A percentile compares a stretch with the other conserved stretches of the same genome.
phyloP scores from a whole-genome alignment of 495 filamentous ascomycete genomes.

The Lepraria neglecta region DNA sequence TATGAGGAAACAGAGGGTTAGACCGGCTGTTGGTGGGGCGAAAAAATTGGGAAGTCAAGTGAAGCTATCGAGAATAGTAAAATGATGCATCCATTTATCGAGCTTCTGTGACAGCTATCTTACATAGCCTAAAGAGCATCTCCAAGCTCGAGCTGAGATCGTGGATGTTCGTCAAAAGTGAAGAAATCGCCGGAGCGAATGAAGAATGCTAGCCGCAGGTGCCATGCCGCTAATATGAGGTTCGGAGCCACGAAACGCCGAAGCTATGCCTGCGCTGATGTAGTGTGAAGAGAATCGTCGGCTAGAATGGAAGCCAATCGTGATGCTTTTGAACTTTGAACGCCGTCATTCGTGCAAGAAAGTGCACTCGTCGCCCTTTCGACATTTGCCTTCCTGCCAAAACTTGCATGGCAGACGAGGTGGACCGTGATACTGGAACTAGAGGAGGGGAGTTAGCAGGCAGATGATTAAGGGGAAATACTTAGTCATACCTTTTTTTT shows the following conservation, averaged over 20 bases:
- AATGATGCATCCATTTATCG: not conserved
- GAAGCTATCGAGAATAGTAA: not conserved
- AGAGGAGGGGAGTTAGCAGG: not conserved
- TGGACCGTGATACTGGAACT: conserved; percentile 23
- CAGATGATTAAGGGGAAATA: no score
- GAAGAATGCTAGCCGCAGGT: not conserved
- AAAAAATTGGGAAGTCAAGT: not conserved
- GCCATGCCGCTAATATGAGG: conserved; percentile 16
- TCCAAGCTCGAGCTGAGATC: not conserved
- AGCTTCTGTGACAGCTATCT: not conserved
- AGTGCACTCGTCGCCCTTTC: conserved; percentile 79
- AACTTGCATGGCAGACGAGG: conserved; percentile 60
- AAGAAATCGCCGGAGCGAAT: not conserved
- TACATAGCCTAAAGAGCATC: not conserved
- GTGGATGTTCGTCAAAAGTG: not conserved
- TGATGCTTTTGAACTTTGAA: not conserved
- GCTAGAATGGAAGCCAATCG: not conserved
- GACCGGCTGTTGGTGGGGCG: not conserved
- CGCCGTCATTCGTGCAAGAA: conserved; percentile 53
- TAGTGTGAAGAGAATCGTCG: not conserved
- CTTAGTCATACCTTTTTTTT: conserved; percentile 18
- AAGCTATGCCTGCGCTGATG: conserved; percentile 14
- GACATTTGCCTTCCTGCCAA: conserved; percentile 71
- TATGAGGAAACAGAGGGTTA: not conserved
- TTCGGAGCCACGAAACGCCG: conserved; percentile 17